These are phyloP conservation scores for Melanomma pulvis-pyrius DNA, from an alignment of 495 filamentous ascomycete genomes.

Conservation along the genomic window DNA sequence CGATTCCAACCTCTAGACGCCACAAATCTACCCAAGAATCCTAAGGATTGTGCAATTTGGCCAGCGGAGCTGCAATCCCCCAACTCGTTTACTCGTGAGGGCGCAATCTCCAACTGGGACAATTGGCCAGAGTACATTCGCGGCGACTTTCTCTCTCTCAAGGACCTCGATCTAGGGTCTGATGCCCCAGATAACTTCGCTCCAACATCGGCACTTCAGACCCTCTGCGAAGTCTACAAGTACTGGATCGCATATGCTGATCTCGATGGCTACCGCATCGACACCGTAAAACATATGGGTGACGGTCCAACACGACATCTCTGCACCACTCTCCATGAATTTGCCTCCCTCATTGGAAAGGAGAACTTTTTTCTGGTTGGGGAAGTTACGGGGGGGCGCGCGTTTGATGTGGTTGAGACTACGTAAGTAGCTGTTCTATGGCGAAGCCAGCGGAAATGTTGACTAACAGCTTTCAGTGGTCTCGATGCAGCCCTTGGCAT, in stretches of 20 bases:
- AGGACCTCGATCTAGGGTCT: slow-evolving; percentile 34
- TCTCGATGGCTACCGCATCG: slow-evolving; percentile 38
- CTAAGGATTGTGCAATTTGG: slow-evolving; percentile 33
- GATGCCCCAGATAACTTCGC: slow-evolving; percentile 20
- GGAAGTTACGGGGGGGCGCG: slow-evolving; percentile 30
- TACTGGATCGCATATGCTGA: slow-evolving; percentile 42
- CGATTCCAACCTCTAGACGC: slow-evolving; percentile 13
- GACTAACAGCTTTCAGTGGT: too few species aligned
- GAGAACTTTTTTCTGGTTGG: slow-evolving; percentile 41
- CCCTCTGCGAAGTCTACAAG: slow-evolving; percentile 33
- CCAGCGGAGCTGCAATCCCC: slow-evolving; percentile 31
- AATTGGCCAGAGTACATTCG: slow-evolving; percentile 29
- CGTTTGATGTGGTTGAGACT: slow-evolving; percentile 34
- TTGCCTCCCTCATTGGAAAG: slow-evolving; percentile 30
- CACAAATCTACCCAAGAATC: neutral
- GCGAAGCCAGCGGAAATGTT: too few species aligned
- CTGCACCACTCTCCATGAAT: slow-evolving; percentile 35
- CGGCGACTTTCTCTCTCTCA: slow-evolving; percentile 36
- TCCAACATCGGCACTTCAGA: slow-evolving; percentile 25
- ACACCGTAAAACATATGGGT: slow-evolving; percentile 43
- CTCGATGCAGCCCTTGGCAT: slow-evolving; percentile 39
- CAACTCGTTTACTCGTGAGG: slow-evolving; percentile 25
- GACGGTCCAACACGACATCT: slow-evolving; percentile 38
- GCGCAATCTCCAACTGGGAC: slow-evolving; percentile 36
- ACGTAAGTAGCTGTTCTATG: too few species aligned